A percentile compares a stretch with the other conserved stretches of the same genome.
Conservation (phyloP, 805 yeast genomes). For the Wickerhamomyces mucosus region DNA sequence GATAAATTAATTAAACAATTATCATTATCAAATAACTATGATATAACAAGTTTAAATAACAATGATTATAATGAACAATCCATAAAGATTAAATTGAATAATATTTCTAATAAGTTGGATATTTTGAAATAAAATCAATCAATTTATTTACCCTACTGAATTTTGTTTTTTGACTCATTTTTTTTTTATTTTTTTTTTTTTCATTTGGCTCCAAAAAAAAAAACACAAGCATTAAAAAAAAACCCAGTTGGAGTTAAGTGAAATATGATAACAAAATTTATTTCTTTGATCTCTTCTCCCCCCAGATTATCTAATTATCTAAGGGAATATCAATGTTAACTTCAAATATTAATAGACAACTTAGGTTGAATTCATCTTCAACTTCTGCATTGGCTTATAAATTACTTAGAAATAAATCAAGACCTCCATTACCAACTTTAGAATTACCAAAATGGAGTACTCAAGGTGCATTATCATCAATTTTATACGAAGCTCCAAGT, state of each 20-base stretch:
- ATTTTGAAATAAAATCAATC: not conserved
- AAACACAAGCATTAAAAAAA: not conserved
- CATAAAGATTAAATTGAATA: not conserved
- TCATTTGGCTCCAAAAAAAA: not conserved
- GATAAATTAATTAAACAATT: not conserved
- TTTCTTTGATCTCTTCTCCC: not conserved
- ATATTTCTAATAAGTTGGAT: not conserved
- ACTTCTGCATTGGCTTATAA: constrained; percentile 94
- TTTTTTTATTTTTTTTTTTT: not conserved
- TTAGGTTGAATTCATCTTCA: constrained; percentile 42
- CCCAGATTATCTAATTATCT: constrained; percentile 1
- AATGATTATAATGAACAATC: not conserved
- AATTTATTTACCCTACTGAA: not conserved
- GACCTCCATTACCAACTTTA: constrained; percentile 87
- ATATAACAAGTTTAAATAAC: not conserved
- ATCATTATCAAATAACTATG: not conserved
- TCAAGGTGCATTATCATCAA: constrained; percentile 93
- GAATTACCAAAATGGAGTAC: constrained; percentile 95
- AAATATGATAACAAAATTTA: not conserved
- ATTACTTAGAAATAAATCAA: constrained; percentile 69
- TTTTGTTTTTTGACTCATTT: not conserved
- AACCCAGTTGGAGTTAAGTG: not conserved
- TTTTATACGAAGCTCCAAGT: constrained; percentile 79
- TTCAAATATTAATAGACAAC: constrained; percentile 6
- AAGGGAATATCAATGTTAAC: not conserved